These are phyloP conservation scores for Teunomyces aglyptinius DNA, from an alignment of 805 yeast species.

Conservation along the genomic window DNA sequence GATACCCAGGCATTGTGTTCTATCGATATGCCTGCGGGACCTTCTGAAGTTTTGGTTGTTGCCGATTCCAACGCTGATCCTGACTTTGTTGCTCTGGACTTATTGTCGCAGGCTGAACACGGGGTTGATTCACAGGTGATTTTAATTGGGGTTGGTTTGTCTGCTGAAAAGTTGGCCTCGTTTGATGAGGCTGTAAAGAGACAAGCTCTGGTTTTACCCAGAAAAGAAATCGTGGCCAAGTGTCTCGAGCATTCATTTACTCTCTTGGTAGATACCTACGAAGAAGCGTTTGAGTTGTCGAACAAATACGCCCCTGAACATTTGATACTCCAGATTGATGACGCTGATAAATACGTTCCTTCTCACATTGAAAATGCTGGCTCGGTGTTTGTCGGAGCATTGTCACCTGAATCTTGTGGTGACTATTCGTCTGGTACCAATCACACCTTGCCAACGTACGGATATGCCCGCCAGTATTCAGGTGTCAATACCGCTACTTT, in stretches of 20 bases:
- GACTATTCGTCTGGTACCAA: constrained; percentile 98
- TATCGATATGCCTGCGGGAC: constrained; percentile 99
- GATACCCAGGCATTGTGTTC: constrained; percentile 94
- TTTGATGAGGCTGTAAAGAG: constrained; percentile 80
- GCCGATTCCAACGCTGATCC: constrained; percentile 89
- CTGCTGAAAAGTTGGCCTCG: constrained; percentile 54
- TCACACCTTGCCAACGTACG: constrained; percentile 98
- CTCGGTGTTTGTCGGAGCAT: constrained; percentile 92
- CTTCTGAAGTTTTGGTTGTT: constrained; percentile 94
- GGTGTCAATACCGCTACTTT: constrained; percentile 96
- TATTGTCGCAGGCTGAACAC: constrained; percentile 97
- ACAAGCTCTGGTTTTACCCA: constrained; percentile 83
- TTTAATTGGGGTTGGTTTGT: constrained; percentile 75
- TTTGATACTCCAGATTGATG: constrained; percentile 82
- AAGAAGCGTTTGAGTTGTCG: constrained; percentile 83
- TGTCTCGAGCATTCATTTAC: constrained; percentile 91
- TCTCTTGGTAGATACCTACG: constrained; percentile 62
- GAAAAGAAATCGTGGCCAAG: constrained; percentile 89
- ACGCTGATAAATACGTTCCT: constrained; percentile 71
- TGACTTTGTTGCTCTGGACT: constrained; percentile 94
- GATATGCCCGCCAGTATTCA: constrained; percentile 95
- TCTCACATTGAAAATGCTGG: constrained; percentile 87
- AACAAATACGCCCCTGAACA: constrained; percentile 98
- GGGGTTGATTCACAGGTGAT: constrained; percentile 98
- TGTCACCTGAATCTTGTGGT: constrained; percentile 97